phyloP scores from a whole-genome alignment of 75 land plant species.

The Pinus albicaulis region DNA sequence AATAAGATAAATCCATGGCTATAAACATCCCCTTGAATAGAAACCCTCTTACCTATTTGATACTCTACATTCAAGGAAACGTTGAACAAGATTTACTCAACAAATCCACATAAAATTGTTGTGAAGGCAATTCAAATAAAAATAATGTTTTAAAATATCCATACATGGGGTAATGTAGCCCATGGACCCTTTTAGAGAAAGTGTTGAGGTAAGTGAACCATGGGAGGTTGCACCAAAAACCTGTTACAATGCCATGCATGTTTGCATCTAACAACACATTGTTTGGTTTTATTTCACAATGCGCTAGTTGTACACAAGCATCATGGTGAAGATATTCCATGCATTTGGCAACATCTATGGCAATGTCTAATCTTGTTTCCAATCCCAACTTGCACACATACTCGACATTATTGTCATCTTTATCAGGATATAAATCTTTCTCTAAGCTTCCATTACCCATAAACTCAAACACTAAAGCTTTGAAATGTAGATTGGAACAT shows the following conservation, averaged over 20 bases:
- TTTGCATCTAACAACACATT: slow-evolving; percentile 39
- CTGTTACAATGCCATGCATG: slow-evolving; percentile 21
- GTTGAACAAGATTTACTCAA: too few species aligned
- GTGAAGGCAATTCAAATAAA: too few species aligned
- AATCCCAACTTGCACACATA: slow-evolving; percentile 10
- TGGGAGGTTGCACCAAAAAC: slow-evolving; percentile 31
- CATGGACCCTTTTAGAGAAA: slow-evolving; percentile 15
- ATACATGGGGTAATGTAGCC: slow-evolving; percentile 49
- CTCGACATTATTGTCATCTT: not conserved
- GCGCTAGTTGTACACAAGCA: slow-evolving; percentile 17
- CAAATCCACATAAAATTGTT: too few species aligned
- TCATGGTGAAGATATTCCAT: slow-evolving; percentile 38
- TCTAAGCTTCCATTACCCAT: slow-evolving; percentile 36
- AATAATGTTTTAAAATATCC: too few species aligned
- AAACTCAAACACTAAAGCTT: slow-evolving; percentile 35
- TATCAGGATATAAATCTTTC: slow-evolving; percentile 4
- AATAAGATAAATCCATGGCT: too few species aligned
- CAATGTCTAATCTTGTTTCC: slow-evolving; percentile 5
- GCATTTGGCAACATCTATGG: slow-evolving; percentile 24
- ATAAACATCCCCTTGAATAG: too few species aligned
- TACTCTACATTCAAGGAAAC: too few species aligned
- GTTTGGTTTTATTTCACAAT: slow-evolving; percentile 43
- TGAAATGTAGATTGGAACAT: slow-evolving; percentile 26
- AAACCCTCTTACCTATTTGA: too few species aligned
- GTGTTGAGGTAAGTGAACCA: not conserved